These are phyloP conservation scores for Monosporozyma yasuniensis DNA, from an alignment of 805 yeast species.

Conservation along the genomic window DNA sequence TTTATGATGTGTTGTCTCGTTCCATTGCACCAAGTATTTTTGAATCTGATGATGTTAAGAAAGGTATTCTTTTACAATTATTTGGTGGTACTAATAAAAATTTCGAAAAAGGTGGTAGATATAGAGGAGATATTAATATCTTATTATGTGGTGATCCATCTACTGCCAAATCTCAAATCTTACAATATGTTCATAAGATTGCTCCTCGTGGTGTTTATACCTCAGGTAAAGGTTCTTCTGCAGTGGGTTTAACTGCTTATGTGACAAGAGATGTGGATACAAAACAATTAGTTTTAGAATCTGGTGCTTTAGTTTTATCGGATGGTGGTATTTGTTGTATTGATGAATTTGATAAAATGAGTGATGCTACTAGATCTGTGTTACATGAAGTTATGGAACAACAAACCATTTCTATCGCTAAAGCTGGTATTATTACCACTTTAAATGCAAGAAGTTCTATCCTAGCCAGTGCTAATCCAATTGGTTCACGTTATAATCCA, in stretches of 20 bases:
- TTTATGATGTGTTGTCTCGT: conserved; percentile 78
- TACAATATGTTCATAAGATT: conserved; percentile 92
- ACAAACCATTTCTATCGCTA: conserved; percentile 95
- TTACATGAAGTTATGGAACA: conserved; percentile 99
- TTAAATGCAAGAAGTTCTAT: conserved; percentile 93
- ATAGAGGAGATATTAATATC: conserved; percentile 91
- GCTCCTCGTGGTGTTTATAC: conserved; percentile 98
- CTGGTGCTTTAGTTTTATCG: conserved; percentile 91
- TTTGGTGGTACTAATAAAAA: conserved; percentile 94
- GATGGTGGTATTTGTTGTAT: conserved; percentile 99
- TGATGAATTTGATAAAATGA: conserved; percentile 98
- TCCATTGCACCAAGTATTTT: conserved; percentile 95
- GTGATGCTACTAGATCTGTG: conserved; percentile 87
- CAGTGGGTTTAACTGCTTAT: conserved; percentile 97
- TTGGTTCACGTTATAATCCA: conserved; percentile 93
- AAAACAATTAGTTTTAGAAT: conserved; percentile 83
- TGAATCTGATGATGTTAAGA: conserved; percentile 94
- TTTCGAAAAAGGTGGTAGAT: conserved; percentile 82
- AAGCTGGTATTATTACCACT: conserved; percentile 96
- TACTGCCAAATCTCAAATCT: conserved; percentile 88
- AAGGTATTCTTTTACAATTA: conserved; percentile 84
- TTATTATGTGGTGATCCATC: conserved; percentile 97
- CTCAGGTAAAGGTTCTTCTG: conserved; percentile 97
- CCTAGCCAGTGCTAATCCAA: conserved; percentile 94
- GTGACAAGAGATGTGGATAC: conserved; percentile 92